Evolutionary conservation across 2,329 filamentous ascomycete genomes (phyloP).

Genomic region (Phaeosphaeria sp.): DNA sequence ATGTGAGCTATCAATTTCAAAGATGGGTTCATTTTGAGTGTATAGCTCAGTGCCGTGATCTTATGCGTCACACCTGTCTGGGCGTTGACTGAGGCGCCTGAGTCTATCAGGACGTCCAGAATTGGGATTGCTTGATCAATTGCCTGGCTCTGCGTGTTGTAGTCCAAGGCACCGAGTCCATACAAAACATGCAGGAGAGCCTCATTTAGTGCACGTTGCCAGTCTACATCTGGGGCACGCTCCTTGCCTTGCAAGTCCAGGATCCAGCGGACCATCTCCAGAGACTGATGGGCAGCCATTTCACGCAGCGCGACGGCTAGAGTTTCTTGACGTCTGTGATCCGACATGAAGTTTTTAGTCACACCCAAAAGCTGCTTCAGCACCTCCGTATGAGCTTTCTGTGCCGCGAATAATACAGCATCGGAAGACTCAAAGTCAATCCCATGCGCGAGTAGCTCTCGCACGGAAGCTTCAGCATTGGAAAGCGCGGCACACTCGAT

Average conservation of each 20-base stretch:
- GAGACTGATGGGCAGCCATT: conserved; percentile 1
- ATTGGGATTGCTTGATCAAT: conserved; percentile 6
- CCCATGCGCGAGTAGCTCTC: conserved; percentile 7
- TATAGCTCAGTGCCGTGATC: conserved; percentile 3
- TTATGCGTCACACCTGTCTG: neutral
- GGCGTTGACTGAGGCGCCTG: conserved; percentile 7
- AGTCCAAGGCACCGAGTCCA: neutral
- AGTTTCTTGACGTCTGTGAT: neutral
- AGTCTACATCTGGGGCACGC: conserved; percentile 1
- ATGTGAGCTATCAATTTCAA: conserved; percentile 3
- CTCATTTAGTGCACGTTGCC: conserved; percentile 1
- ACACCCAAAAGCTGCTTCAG: conserved; percentile 5
- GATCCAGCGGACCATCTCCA: conserved; percentile 4
- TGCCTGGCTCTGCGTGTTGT: neutral
- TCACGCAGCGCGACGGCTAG: conserved; percentile 1
- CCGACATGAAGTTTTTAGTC: conserved; percentile 1
- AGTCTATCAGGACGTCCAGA: conserved; percentile 6
- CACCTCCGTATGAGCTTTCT: conserved; percentile 5
- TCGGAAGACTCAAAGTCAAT: conserved; percentile 3
- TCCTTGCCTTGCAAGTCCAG: conserved; percentile 3
- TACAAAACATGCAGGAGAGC: conserved; percentile 6
- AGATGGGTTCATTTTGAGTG: neutral
- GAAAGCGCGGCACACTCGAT: conserved; percentile 3
- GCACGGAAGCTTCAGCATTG: conserved; percentile 4
- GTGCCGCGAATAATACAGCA: conserved; percentile 6